phyloP scores from a whole-genome alignment of 2,329 filamentous ascomycete genomes.

The Penicillium occitanis region DNA sequence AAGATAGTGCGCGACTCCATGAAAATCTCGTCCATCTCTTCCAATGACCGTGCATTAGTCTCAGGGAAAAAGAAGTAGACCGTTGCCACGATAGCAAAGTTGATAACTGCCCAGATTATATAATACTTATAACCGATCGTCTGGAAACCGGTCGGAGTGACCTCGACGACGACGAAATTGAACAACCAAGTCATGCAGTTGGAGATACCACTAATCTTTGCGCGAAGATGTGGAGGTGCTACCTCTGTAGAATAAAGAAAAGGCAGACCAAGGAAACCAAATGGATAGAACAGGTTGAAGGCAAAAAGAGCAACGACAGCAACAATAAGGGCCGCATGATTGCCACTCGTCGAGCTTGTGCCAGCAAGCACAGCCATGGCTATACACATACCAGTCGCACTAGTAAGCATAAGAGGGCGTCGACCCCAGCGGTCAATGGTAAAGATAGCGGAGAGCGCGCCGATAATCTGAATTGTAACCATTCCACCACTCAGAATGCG shows the following conservation, averaged over 20 bases:
- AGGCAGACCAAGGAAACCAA: slow-evolving; percentile 21
- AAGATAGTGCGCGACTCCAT: slow-evolving; percentile 32
- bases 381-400: slow-evolving; percentile 53
- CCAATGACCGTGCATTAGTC: slow-evolving; percentile 40
- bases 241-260: slow-evolving; percentile 23
- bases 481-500: slow-evolving; percentile 49
- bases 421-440: slow-evolving; percentile 54
- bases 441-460: slow-evolving; percentile 52
- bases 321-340: slow-evolving; percentile 18
- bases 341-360: slow-evolving; percentile 21
- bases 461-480: slow-evolving; percentile 58
- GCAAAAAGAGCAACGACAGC: slow-evolving; percentile 18
- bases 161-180: slow-evolving; percentile 40
- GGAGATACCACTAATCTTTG: slow-evolving; percentile 57
- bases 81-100: slow-evolving; percentile 26
- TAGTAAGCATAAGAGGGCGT: slow-evolving; percentile 54
- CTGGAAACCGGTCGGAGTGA: slow-evolving; percentile 41
- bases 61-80: slow-evolving; percentile 44
- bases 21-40: slow-evolving; percentile 45
- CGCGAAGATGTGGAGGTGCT: slow-evolving; percentile 20
- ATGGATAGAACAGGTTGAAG: slow-evolving; percentile 22
- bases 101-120: slow-evolving; percentile 47
- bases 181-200: slow-evolving; percentile 48
- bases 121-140: slow-evolving; percentile 51
- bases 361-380: slow-evolving; percentile 51